These are phyloP conservation scores for Grosmannia penicillata DNA, from an alignment of 2,329 filamentous ascomycete genomes.

Conservation along the genomic window DNA sequence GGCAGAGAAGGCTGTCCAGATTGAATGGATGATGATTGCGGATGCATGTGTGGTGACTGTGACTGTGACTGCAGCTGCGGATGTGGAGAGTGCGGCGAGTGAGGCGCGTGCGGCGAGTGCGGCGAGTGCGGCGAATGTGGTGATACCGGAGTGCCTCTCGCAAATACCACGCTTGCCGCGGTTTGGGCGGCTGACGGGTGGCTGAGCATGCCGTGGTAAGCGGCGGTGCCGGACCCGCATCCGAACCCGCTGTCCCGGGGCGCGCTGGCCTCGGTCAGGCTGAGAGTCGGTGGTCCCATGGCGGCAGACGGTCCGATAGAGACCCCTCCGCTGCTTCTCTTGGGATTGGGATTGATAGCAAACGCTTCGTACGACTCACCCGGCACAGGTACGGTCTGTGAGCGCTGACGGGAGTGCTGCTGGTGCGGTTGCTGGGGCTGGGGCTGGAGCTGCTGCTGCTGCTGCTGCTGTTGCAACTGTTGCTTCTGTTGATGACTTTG, in stretches of 20 bases:
- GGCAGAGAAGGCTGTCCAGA: conserved; percentile 23
- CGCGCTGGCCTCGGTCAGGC: conserved; percentile 49
- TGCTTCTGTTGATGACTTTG: conserved; percentile 18
- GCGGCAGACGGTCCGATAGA: too few relatives aligned
- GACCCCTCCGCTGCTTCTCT: conserved; percentile 30
- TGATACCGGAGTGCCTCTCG: conserved; percentile 21
- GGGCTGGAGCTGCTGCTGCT: conserved; percentile 40
- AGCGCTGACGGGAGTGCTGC: conserved; percentile 46
- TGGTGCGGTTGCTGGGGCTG: conserved; percentile 31
- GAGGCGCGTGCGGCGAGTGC: conserved; percentile 12
- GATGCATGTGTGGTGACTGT: conserved; percentile 14
- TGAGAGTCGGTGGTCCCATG: conserved; percentile 46
- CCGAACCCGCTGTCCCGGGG: conserved; percentile 42
- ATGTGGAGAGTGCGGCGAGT: conserved; percentile 11
- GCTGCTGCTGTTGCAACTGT: conserved; percentile 37
- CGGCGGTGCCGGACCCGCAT: conserved; percentile 27
- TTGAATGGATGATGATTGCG: conserved; percentile 9
- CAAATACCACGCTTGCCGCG: conserved; percentile 60
- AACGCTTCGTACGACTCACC: conserved; percentile 28
- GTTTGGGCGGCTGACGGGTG: conserved; percentile 52
- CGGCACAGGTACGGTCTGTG: conserved; percentile 54
- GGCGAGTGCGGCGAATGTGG: conserved; percentile 18
- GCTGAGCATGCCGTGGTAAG: conserved; percentile 46
- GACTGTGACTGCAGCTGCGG: conserved; percentile 12
- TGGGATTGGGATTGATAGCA: conserved; percentile 14